phyloP scores from a whole-genome alignment of 441 rosid species.

The Populus hybrid region DNA sequence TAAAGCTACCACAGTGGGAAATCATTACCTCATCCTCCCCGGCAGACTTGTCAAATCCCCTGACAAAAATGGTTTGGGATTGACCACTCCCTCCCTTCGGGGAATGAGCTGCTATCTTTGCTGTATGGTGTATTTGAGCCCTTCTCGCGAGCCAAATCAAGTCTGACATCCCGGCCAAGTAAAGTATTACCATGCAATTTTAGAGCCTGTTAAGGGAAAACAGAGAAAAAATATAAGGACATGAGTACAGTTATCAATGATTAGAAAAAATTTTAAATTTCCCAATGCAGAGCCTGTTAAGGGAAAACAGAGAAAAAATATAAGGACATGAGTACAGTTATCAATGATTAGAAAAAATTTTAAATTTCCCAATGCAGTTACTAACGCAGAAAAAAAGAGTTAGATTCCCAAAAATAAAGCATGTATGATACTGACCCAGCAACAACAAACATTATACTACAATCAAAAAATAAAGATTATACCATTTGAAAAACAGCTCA shows the following conservation, averaged over 20 bases:
- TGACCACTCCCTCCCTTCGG: conserved; percentile 45
- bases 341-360: too few relatives aligned
- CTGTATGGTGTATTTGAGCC: conserved; percentile 56
- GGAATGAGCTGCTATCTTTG: conserved; percentile 37
- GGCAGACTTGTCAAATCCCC: conserved; percentile 53
- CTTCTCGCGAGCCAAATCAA: conserved; percentile 56
- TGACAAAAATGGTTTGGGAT: conserved; percentile 42
- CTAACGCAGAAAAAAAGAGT: background rate
- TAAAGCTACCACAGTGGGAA: background rate
- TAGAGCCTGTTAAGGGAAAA: conserved; percentile 43
- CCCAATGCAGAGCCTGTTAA: too few relatives aligned
- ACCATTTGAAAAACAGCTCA: background rate
- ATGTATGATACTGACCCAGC: background rate
- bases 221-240: background rate
- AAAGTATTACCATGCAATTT: conserved; percentile 50
- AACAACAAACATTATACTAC: background rate
- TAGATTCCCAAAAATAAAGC: background rate
- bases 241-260: too few relatives aligned
- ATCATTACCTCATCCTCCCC: conserved; percentile 50
- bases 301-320: too few relatives aligned
- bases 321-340: too few relatives aligned
- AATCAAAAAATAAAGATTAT: background rate
- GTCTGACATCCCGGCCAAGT: conserved; percentile 47
- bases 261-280: too few relatives aligned
- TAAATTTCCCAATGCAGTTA: too few relatives aligned